Evolutionary conservation across 2,329 filamentous ascomycete species (phyloP), one percentile per base, ranked within the genome.

Genomic region (Daldinia eschscholtzii): DNA sequence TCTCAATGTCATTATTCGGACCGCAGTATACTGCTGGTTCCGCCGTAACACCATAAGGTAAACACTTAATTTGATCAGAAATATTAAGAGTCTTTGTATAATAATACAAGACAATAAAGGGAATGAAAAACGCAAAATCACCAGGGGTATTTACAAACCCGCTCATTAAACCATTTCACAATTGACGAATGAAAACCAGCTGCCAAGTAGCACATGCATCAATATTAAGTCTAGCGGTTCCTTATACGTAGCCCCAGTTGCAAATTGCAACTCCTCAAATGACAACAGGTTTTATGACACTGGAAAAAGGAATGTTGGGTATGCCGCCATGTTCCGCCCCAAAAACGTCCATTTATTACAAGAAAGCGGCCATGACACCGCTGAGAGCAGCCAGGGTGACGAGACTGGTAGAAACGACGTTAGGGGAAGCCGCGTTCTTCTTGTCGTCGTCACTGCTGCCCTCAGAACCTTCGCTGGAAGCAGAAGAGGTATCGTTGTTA

Each of bases 361-460:
- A 78, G 75, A 88, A 80, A 75, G 86, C 84, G 62, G 83, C 82
- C 65, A 87, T 64, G 48, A 74, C 62, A 56, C 79, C 84, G 72
- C 81, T 84, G 50, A 86, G 71, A 61, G 82, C 80, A 68, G 81
- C 84, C 59, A 87, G 78, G 64, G 81, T 83, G 50, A 88, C 77
- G 23, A 84, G 74, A 42, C 84, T 79, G 20, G 81, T 77, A 67
- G 81, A 80, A 82, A 86, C 87, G 73, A 85, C 68, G 61, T 82
- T 57, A n/a, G n/a, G 83, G 52, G 84, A 82, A 60, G 84, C 85
- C 59, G 80, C 80, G 69, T 80, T 81, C 41, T 80, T 74, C 59
- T 80, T 73, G 52, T 78, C 68, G 52, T 72, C 71, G 64, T 71
- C 57, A 35, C 50, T 46, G 63, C 65, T 75, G 72, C 76, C 73